These are phyloP conservation scores for Babesia caballi DNA, from an alignment of 169 alveolate species.

Conservation along the genomic window DNA sequence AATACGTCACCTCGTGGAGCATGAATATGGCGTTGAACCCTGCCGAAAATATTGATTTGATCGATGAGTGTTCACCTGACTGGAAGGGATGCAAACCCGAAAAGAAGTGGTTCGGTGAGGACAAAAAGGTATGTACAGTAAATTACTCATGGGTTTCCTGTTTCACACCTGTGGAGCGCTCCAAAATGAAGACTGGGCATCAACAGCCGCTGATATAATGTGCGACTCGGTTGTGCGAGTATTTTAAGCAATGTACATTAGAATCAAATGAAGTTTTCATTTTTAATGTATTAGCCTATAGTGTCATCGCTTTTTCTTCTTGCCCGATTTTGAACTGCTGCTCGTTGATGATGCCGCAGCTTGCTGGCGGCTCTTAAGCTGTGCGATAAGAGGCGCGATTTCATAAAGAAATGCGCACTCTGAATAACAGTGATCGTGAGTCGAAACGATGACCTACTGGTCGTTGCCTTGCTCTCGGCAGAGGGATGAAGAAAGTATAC, in stretches of 20 bases:
- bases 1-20: not conserved
- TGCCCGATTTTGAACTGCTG: slow-evolving; percentile 11
- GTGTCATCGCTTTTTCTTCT: slow-evolving; percentile 18
- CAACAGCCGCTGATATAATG: too few species aligned
- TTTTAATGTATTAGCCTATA: not conserved
- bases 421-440: not conserved
- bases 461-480: slow-evolving; percentile 28
- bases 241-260: too few species aligned
- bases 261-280: too few species aligned
- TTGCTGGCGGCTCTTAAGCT: slow-evolving; percentile 44
- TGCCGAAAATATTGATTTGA: not conserved
- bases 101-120: not conserved
- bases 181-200: not conserved
- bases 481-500: slow-evolving; percentile 46
- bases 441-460: not conserved
- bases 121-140: slow-evolving; percentile 10
- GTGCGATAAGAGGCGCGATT: slow-evolving; percentile 47
- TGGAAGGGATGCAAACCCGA: slow-evolving; percentile 38
- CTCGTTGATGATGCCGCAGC: slow-evolving; percentile 13
- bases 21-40: not conserved
- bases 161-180: not conserved
- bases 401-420: slow-evolving; percentile 39
- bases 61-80: not conserved
- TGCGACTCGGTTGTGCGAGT: too few species aligned
- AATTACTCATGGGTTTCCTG: slow-evolving; percentile 60